Conservation (phyloP, 371 early-diverging fungal genomes). For the Saksenaea oblongispora region DNA sequence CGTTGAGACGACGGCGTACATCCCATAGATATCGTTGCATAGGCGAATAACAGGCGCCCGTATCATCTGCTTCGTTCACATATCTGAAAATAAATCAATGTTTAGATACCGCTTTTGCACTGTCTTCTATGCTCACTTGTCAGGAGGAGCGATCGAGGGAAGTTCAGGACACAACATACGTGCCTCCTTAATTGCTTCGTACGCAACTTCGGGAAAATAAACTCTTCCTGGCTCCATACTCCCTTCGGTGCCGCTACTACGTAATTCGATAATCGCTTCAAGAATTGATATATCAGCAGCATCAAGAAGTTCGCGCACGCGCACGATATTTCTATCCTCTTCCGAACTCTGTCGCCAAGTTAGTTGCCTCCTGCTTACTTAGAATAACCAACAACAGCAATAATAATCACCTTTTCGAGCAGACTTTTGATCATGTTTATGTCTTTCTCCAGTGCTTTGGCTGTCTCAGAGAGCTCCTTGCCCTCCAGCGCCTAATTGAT, state of each 20-base stretch:
- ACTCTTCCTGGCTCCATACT: conserved; percentile 33
- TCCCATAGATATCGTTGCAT: conserved; percentile 54
- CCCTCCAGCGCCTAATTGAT: conserved; percentile 13
- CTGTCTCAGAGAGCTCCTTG: conserved; percentile 6
- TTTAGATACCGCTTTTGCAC: conserved; percentile 12
- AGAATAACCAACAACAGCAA: not conserved
- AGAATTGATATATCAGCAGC: conserved; percentile 33
- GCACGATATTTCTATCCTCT: conserved; percentile 21
- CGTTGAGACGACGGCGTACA: conserved; percentile 25
- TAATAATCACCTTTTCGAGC: conserved; percentile 12
- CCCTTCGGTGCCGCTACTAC: conserved; percentile 24
- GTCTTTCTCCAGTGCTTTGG: conserved; percentile 12
- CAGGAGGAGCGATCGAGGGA: conserved; percentile 39
- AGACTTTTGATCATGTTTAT: not conserved
- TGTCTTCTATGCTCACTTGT: conserved; percentile 20
- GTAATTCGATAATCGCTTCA: conserved; percentile 47
- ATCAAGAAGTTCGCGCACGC: conserved; percentile 34
- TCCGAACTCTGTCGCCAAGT: not conserved
- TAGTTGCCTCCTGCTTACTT: not conserved
- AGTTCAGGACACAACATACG: conserved; percentile 40
- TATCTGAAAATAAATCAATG: conserved; percentile 7
- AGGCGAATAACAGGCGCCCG: conserved; percentile 50
- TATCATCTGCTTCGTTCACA: conserved; percentile 31
- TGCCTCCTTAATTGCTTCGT: conserved; percentile 37
- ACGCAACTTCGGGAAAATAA: conserved; percentile 46